These are phyloP conservation scores for Aspergillus sclerotialis DNA, from an alignment of 2,329 filamentous ascomycete species.

Conservation along the genomic window DNA sequence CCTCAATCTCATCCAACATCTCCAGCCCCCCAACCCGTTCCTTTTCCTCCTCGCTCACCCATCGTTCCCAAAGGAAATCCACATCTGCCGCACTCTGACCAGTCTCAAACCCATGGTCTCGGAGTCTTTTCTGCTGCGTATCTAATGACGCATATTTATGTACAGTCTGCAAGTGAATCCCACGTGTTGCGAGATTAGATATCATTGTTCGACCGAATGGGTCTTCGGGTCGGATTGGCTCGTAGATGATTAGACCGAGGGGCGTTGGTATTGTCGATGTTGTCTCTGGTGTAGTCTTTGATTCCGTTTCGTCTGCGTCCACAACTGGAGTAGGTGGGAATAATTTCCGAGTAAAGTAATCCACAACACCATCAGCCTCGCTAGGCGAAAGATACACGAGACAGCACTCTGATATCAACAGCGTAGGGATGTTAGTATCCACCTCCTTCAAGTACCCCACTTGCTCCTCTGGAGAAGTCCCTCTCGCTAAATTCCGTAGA, in stretches of 20 bases:
- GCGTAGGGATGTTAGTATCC: slow-evolving; percentile 60
- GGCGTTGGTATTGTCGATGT: slow-evolving; percentile 29
- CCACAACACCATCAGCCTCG: slow-evolving; percentile 58
- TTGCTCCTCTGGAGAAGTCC: slow-evolving; percentile 11
- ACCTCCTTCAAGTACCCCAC: slow-evolving; percentile 37
- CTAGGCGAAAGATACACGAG: slow-evolving; percentile 73
- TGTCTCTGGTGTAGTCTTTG: too few relatives aligned
- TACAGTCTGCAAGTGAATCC: slow-evolving; percentile 79
- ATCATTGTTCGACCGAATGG: slow-evolving; percentile 90
- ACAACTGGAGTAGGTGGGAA: slow-evolving; percentile 32
- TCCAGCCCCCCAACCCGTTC: slow-evolving; percentile 72
- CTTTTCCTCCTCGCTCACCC: slow-evolving; percentile 66
- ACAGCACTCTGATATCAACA: slow-evolving; percentile 92
- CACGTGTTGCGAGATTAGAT: slow-evolving; percentile 73
- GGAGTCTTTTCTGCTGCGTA: slow-evolving; percentile 63
- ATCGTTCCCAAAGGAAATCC: slow-evolving; percentile 67
- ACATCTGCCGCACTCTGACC: slow-evolving; percentile 54
- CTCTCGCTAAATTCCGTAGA: slow-evolving; percentile 51
- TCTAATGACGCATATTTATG: slow-evolving; percentile 60
- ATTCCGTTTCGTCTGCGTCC: too few relatives aligned
- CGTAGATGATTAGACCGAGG: slow-evolving; percentile 69
- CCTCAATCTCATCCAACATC: slow-evolving; percentile 90
- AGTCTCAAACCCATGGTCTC: slow-evolving; percentile 56
- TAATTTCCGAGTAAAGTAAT: slow-evolving; percentile 54
- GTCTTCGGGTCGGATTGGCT: slow-evolving; percentile 77